Conservation (phyloP, 148 eudicot genomes). For the Rhododendron henanense region DNA sequence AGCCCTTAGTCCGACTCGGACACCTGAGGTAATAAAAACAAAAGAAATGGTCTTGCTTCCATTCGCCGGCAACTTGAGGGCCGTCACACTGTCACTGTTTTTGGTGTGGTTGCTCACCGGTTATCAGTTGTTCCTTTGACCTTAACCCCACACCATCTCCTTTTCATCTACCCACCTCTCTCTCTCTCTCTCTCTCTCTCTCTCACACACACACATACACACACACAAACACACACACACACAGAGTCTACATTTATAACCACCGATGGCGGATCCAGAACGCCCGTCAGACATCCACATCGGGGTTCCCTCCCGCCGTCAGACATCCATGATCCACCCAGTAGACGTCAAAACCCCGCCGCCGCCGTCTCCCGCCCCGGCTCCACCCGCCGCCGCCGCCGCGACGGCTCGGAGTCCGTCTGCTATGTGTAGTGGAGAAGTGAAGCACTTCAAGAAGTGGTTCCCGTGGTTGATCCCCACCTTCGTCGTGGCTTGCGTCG, state of each 20-base stretch:
- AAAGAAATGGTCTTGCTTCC: too few relatives aligned
- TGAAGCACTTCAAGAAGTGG: conserved; percentile 56
- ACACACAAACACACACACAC: too few relatives aligned
- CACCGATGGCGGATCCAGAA: not conserved
- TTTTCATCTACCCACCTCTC: not conserved
- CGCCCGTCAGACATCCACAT: conserved; percentile 8
- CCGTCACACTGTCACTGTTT: too few relatives aligned
- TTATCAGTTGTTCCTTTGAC: too few relatives aligned
- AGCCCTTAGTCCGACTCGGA: not conserved
- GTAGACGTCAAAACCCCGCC: conserved; percentile 20
- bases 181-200: not conserved
- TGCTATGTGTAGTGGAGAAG: conserved; percentile 16
- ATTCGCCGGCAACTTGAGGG: too few relatives aligned
- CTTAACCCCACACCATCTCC: not conserved
- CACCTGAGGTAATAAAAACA: not conserved
- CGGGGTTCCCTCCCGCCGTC: conserved; percentile 18
- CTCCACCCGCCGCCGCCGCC: conserved; percentile 11
- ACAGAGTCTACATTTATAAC: not conserved
- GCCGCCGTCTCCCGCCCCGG: not conserved
- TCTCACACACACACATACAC: not conserved
- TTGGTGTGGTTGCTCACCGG: too few relatives aligned
- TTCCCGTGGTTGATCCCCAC: conserved; percentile 62
- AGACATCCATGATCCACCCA: conserved; percentile 31
- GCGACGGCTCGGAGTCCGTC: conserved; percentile 11
- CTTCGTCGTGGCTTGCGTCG: conserved; percentile 49